phyloP scores from a whole-genome alignment of 2,329 filamentous ascomycete genomes.

The Phoma herbarum region DNA sequence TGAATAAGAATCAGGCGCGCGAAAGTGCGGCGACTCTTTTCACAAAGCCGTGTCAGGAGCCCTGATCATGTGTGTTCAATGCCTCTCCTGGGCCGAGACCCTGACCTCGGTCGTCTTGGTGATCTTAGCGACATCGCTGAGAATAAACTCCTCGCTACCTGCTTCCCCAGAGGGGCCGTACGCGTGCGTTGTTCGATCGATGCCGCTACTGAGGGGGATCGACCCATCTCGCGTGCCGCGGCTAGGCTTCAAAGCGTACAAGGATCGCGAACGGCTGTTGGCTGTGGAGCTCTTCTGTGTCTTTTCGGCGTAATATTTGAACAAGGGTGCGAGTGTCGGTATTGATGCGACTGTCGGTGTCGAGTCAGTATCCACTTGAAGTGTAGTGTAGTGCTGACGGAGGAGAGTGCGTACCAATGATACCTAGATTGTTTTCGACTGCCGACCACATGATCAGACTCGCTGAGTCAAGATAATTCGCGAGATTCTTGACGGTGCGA shows the following conservation, averaged over 20 bases:
- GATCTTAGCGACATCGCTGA: slow-evolving; percentile 11
- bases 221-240: slow-evolving; percentile 3
- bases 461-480: slow-evolving; percentile 28
- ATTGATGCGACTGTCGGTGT: slow-evolving; percentile 16
- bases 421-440: slow-evolving; percentile 29
- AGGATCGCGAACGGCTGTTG: slow-evolving; percentile 14
- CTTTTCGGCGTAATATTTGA: slow-evolving; percentile 29
- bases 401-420: slow-evolving; percentile 20
- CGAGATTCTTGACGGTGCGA: slow-evolving; percentile 21
- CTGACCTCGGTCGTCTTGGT: slow-evolving; percentile 19
- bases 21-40: too few species aligned
- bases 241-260: slow-evolving; percentile 17
- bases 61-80: neutral
- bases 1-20: too few species aligned
- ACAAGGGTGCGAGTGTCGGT: slow-evolving; percentile 25
- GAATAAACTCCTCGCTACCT: slow-evolving; percentile 23
- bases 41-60: neutral
- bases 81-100: neutral
- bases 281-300: slow-evolving; percentile 22
- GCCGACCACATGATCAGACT: slow-evolving; percentile 31
- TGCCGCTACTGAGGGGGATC: slow-evolving; percentile 13
- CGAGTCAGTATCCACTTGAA: neutral
- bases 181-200: neutral
- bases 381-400: too few species aligned
- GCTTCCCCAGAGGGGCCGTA: slow-evolving; percentile 1